phyloP scores from a whole-genome alignment of 345 rosid species.

The Rhizophora apiculata region DNA sequence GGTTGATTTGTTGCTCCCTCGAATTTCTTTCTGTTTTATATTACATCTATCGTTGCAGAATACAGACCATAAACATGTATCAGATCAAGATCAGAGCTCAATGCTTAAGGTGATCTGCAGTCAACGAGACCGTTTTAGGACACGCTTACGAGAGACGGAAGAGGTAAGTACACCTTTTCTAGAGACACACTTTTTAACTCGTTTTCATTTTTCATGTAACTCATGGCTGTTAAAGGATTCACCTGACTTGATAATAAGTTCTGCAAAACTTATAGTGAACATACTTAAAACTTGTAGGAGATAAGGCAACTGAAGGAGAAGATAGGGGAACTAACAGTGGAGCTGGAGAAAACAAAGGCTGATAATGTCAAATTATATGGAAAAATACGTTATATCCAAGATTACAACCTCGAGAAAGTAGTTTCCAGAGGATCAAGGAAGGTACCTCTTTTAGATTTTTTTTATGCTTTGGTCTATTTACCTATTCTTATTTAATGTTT shows the following conservation, averaged over 20 bases:
- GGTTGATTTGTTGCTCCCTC: conserved; percentile 10
- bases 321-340: conserved; percentile 62
- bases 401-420: conserved; percentile 89
- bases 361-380: conserved; percentile 96
- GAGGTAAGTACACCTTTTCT: conserved; percentile 46
- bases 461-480: neutral
- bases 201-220: conserved; percentile 8
- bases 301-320: conserved; percentile 85
- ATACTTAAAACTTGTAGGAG: conserved; percentile 49
- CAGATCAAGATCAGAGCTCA: conserved; percentile 92
- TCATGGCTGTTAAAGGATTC: conserved; percentile 1
- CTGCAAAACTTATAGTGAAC: neutral
- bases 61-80: conserved; percentile 60
- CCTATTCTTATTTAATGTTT: conserved; percentile 9
- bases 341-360: conserved; percentile 87
- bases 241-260: neutral
- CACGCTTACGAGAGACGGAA: conserved; percentile 83
- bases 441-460: conserved; percentile 32
- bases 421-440: conserved; percentile 92
- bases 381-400: conserved; percentile 94
- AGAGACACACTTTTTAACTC: neutral
- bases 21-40: conserved; percentile 4
- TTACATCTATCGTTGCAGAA: conserved; percentile 41
- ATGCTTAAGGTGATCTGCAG: conserved; percentile 98
- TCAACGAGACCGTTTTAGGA: conserved; percentile 89